These are phyloP conservation scores for Rhizopus microsporus DNA, from an alignment of 371 early-diverging fungal species.

Conservation along the genomic window DNA sequence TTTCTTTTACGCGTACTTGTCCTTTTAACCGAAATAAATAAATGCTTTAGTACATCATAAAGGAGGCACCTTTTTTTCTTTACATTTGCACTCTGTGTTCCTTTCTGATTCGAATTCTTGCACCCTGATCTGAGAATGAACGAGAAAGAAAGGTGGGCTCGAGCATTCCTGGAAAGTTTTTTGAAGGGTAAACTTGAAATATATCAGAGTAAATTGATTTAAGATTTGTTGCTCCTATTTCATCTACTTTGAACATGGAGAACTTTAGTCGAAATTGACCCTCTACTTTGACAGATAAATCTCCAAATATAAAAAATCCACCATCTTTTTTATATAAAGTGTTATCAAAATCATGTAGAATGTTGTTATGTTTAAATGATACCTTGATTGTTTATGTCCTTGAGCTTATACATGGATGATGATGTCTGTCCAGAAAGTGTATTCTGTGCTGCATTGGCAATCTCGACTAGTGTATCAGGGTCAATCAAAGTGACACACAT, in stretches of 20 bases:
- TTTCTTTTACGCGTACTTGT: constrained; percentile 2
- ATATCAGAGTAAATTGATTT: constrained; percentile 52
- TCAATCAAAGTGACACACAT: constrained; percentile 52
- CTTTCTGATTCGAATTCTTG: constrained; percentile 54
- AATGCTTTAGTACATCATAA: not conserved
- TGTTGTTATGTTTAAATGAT: not conserved
- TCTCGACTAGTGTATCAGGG: constrained; percentile 36
- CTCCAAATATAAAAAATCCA: constrained; percentile 95
- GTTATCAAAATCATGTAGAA: not conserved
- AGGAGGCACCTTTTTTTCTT: not conserved
- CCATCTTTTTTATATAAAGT: constrained; percentile 57
- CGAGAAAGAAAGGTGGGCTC: constrained; percentile 54
- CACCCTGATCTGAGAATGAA: constrained; percentile 55
- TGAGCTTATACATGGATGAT: constrained; percentile 49
- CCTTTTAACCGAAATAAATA: constrained; percentile 2
- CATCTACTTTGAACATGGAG: constrained; percentile 82
- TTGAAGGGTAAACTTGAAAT: constrained; percentile 82
- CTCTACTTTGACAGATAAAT: constrained; percentile 88
- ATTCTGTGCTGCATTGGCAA: constrained; percentile 40
- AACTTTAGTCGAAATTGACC: constrained; percentile 89
- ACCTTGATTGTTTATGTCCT: constrained; percentile 49
- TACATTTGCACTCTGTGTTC: constrained; percentile 49
- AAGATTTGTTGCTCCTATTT: constrained; percentile 31
- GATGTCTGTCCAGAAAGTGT: constrained; percentile 49
- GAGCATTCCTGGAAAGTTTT: constrained; percentile 91